A percentile compares a stretch with the other conserved stretches of the same genome.
phyloP scores from a whole-genome alignment of 108 stramenopile species.

The Cyclotella baltica region DNA sequence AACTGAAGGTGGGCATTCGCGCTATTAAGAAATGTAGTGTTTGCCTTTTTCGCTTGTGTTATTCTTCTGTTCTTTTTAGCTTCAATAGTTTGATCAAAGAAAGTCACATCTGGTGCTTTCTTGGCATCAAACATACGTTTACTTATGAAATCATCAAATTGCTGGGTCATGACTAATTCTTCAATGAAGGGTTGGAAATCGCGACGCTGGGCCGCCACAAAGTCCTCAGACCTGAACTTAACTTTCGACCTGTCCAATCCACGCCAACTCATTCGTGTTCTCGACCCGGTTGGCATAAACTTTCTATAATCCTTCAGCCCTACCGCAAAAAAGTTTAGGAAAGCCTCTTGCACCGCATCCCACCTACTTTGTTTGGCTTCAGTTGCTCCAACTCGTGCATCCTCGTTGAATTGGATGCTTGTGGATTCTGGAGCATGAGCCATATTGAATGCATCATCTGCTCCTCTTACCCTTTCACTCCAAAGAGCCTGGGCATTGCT shows the following conservation, averaged over 20 bases:
- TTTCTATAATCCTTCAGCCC: constrained; percentile 81
- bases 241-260: constrained; percentile 19
- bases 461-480: constrained; percentile 69
- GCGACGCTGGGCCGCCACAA: constrained; percentile 67
- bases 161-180: constrained; percentile 81
- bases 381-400: constrained; percentile 19
- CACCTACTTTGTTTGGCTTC: constrained; percentile 68
- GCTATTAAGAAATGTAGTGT: constrained; percentile 80
- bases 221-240: constrained; percentile 58
- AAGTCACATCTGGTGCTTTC: constrained; percentile 74
- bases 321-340: constrained; percentile 78
- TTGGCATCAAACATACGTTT: constrained; percentile 81
- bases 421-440: constrained; percentile 76
- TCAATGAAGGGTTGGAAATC: constrained; percentile 73
- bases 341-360: constrained; percentile 90
- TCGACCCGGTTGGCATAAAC: constrained; percentile 55
- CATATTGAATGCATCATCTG: constrained; percentile 85
- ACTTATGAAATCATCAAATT: constrained; percentile 91
- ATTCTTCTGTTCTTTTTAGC: constrained; percentile 84
- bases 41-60: constrained; percentile 66
- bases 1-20: constrained; percentile 83
- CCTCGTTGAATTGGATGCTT: constrained; percentile 42
- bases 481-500: constrained; percentile 58
- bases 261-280: constrained; percentile 34
- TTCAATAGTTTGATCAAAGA: constrained; percentile 89